Base-by-base conservation (phyloP, 2,329 filamentous ascomycete species). In the Triangularia setosa region DNA sequence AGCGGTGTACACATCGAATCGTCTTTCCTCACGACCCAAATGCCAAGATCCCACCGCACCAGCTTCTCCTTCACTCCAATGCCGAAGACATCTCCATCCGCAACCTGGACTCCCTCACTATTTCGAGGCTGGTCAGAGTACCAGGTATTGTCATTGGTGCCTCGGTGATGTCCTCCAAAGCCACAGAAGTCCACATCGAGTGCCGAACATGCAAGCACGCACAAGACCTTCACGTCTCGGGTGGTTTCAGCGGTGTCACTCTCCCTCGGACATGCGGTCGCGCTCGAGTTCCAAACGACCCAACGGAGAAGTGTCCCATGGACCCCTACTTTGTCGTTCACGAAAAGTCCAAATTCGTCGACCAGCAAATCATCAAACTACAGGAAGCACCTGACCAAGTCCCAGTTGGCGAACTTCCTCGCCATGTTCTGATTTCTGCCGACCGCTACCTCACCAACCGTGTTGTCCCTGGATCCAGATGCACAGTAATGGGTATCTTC, bases 351-450 rank as follows among this genome's bases (percentile, higher is more conserved):
- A 87, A 88, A 68, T 99, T 99, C 75, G 93, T 98, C 72, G 95
- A 99, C 73, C 95, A 99, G 77, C 95, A 99, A 77, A 92, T 99
- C 65, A 90, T 99, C 75, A 99, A 99, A 77, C 86, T 99, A 18
- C 95, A 99, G 75, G 95, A 99, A 78, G 95, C 94, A 0, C 95
- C 95, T 1, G 95, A 99, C 73, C 93, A 98, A 77, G 95, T 99
- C 0, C 95, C 95, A 0, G 95, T 99, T 1, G 95, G 95, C 79
- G 95, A 99, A 78, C 81, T 99, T 58, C 95, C 95, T 2, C 86
- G 95, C 52, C 95, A 99, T 72, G 96, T 99, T 55, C 85, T 98
- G 67, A 91, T 99, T 66, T 96, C 93, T 0, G 95, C 95, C n/a
- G 95, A 99, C 74, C 87, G 95, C 61, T 97, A 98, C 74, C 82